These are phyloP conservation scores for Eucalyptus regnans DNA, from an alignment of 345 rosid genomes.

Conservation along the genomic window DNA sequence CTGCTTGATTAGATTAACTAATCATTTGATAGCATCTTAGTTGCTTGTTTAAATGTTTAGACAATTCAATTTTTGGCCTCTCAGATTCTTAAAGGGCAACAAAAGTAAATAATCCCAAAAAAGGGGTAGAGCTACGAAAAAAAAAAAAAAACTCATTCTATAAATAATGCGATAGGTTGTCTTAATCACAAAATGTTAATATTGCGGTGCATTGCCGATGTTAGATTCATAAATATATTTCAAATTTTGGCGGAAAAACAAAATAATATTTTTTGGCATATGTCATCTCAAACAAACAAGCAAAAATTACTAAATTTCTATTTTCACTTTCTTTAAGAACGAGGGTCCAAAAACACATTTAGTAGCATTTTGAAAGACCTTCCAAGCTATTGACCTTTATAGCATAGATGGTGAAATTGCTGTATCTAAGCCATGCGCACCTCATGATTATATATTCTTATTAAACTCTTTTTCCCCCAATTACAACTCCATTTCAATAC, in stretches of 20 bases:
- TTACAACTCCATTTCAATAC: not conserved
- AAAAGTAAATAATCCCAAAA: not conserved
- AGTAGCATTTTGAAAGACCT: not conserved
- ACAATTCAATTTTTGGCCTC: not conserved
- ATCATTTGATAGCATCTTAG: not conserved
- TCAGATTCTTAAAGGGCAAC: not conserved
- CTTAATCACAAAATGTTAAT: not conserved
- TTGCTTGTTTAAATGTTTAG: not conserved
- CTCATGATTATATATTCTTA: not conserved
- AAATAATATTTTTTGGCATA: not conserved
- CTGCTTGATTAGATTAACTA: not conserved
- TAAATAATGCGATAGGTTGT: not conserved
- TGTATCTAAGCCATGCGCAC: not conserved
- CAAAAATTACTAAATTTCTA: not conserved
- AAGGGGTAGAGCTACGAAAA: not conserved
- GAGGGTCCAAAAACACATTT: not conserved
- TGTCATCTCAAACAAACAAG: not conserved
- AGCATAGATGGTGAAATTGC: not conserved
- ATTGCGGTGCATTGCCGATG: not conserved
- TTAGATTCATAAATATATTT: not conserved
- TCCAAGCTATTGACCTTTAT: not conserved
- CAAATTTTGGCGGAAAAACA: not conserved
- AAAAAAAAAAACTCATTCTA: not conserved
- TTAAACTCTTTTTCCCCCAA: not conserved
- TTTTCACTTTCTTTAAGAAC: not conserved